phyloP scores from a whole-genome alignment of 2,329 filamentous ascomycete species.

The Ceratocystis papillata region DNA sequence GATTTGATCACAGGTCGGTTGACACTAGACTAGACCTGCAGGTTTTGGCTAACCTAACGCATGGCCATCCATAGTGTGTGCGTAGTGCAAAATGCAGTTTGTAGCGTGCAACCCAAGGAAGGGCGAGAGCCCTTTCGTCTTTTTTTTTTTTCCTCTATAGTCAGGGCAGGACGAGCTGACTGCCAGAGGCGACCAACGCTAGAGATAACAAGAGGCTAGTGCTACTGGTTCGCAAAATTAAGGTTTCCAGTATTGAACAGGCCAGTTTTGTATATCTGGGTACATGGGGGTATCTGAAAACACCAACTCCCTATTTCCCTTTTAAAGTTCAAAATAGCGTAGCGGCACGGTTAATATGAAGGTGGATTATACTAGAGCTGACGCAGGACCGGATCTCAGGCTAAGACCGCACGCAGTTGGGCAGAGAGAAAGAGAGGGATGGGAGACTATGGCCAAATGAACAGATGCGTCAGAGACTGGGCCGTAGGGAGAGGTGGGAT shows the following conservation, averaged over 20 bases:
- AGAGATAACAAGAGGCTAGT: background rate
- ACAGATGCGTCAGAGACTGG: background rate
- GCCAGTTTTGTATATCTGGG: background rate
- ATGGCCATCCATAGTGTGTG: too few species aligned
- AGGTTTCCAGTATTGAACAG: too few species aligned
- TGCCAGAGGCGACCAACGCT: background rate
- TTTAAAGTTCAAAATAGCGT: background rate
- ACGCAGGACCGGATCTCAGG: background rate
- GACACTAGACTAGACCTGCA: too few species aligned
- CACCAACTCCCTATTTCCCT: background rate
- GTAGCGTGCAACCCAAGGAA: too few species aligned
- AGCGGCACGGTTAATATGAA: slow-evolving; percentile 2
- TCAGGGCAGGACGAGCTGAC: background rate
- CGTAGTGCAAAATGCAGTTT: too few species aligned
- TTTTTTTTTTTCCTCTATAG: too few species aligned
- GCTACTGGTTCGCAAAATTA: background rate
- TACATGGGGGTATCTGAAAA: background rate
- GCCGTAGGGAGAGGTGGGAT: background rate
- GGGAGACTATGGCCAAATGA: background rate
- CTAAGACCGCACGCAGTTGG: background rate
- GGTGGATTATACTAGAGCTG: slow-evolving; percentile 3
- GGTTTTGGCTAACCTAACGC: too few species aligned
- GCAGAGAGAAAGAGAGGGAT: background rate
- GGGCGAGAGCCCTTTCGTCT: too few species aligned
- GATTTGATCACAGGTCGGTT: too few species aligned